Evolutionary conservation across 2,329 filamentous ascomycete species (phyloP).

Genomic region (Aspergillus puulaauensis): DNA sequence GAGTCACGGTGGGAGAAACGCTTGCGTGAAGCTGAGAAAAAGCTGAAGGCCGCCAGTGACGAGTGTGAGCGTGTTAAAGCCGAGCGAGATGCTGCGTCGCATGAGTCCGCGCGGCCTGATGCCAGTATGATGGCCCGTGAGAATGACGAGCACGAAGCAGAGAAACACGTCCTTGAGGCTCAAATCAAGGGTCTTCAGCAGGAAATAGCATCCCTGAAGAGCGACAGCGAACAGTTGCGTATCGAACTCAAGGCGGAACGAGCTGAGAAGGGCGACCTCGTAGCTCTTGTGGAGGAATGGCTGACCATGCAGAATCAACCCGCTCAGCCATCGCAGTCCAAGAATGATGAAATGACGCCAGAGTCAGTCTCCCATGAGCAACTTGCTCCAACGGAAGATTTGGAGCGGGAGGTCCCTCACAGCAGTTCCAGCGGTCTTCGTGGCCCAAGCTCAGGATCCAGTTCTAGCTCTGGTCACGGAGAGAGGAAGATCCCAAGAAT

Average conservation of each 20-base stretch:
- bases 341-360: constrained; percentile 8
- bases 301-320: constrained; percentile 36
- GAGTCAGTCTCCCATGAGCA: constrained; percentile 15
- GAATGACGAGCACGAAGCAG: constrained; percentile 64
- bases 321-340: constrained; percentile 6
- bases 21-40: constrained; percentile 72
- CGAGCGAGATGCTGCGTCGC: constrained; percentile 65
- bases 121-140: constrained; percentile 43
- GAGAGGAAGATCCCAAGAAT: constrained; percentile 34
- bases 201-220: constrained; percentile 67
- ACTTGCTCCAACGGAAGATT: constrained; percentile 15
- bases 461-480: constrained; percentile 12
- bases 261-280: constrained; percentile 48
- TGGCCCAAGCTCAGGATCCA: constrained; percentile 29
- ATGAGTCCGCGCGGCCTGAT: constrained; percentile 52
- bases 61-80: constrained; percentile 74
- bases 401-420: constrained; percentile 22
- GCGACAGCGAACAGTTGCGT: constrained; percentile 65
- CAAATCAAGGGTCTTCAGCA: constrained; percentile 73
- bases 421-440: constrained; percentile 32
- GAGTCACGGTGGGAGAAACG: constrained; percentile 88
- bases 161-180: constrained; percentile 68
- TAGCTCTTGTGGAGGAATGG: constrained; percentile 49
- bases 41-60: constrained; percentile 65
- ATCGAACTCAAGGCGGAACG: constrained; percentile 57